A percentile compares a stretch with the other conserved stretches of the same genome.
Evolutionary conservation across 164 flowering plant species (phyloP).

Genomic region (Santalum album): DNA sequence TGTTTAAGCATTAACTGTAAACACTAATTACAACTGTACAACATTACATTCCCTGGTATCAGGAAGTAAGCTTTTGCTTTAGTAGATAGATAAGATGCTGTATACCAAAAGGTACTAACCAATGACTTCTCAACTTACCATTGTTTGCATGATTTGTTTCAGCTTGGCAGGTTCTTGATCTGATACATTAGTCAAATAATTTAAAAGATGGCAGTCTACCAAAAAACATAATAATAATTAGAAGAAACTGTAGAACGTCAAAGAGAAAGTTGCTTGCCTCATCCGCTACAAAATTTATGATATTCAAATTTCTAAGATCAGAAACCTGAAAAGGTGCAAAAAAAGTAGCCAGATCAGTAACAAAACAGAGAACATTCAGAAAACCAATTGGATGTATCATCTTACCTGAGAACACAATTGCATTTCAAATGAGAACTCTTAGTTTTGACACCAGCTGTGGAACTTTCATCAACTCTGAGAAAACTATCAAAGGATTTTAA

Average conservation of each 20-base stretch:
- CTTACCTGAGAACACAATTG: slow-evolving; percentile 78
- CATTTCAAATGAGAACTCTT: slow-evolving; percentile 87
- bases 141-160: slow-evolving; percentile 64
- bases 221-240: too few relatives aligned
- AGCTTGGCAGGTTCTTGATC: slow-evolving; percentile 51
- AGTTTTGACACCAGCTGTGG: slow-evolving; percentile 92
- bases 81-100: too few relatives aligned
- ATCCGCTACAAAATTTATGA: slow-evolving; percentile 44
- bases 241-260: not conserved
- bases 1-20: too few relatives aligned
- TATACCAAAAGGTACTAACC: slow-evolving; percentile 21
- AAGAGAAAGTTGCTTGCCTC: slow-evolving; percentile 34
- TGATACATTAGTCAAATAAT: slow-evolving; percentile 17
- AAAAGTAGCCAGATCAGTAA: slow-evolving; percentile 4
- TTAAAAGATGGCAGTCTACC: slow-evolving; percentile 1
- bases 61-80: too few relatives aligned
- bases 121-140: slow-evolving; percentile 56
- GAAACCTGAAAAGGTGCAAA: slow-evolving; percentile 36
- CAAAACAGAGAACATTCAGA: slow-evolving; percentile 1
- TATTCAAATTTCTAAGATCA: slow-evolving; percentile 47
- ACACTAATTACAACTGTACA: too few relatives aligned
- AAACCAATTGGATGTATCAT: slow-evolving; percentile 4
- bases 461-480: slow-evolving; percentile 92
- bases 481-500: slow-evolving; percentile 11
- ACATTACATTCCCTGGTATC: too few relatives aligned